Conservation (phyloP, 83 land plant species). For the Picea abies region DNA sequence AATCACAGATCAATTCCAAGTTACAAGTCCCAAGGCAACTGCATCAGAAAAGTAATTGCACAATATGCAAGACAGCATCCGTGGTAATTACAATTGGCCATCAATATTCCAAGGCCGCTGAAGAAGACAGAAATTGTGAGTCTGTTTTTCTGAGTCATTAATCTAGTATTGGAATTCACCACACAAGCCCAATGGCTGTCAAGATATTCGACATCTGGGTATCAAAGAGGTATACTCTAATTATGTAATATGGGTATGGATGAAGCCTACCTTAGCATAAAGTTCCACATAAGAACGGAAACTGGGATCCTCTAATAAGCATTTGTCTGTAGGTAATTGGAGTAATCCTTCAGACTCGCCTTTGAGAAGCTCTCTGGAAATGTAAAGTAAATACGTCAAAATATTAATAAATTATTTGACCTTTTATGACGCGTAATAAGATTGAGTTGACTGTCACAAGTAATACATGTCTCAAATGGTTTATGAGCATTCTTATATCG, state of each 20-base stretch:
- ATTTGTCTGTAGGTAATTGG: slow-evolving; percentile 84
- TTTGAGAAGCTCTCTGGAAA: slow-evolving; percentile 72
- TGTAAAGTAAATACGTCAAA: background rate
- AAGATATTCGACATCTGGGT: too few relatives aligned
- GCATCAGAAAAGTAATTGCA: background rate
- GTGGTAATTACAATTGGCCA: too few relatives aligned
- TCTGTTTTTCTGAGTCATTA: background rate
- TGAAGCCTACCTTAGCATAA: slow-evolving; percentile 85
- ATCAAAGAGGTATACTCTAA: background rate
- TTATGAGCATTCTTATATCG: background rate
- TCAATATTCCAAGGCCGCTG: background rate
- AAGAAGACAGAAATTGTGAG: background rate
- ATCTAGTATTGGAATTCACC: background rate
- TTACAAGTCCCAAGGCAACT: background rate
- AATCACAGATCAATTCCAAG: background rate
- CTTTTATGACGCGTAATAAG: background rate
- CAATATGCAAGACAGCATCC: background rate
- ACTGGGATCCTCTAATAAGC: slow-evolving; percentile 81
- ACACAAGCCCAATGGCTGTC: background rate
- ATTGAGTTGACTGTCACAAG: background rate
- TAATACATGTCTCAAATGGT: background rate
- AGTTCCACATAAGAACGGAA: slow-evolving; percentile 87
- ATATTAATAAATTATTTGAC: background rate
- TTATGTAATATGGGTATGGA: background rate
- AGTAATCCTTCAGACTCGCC: slow-evolving; percentile 78